These are phyloP conservation scores for Ganoderma resinaceum DNA, from an alignment of 1,284 basidiomycete species.

Conservation along the genomic window DNA sequence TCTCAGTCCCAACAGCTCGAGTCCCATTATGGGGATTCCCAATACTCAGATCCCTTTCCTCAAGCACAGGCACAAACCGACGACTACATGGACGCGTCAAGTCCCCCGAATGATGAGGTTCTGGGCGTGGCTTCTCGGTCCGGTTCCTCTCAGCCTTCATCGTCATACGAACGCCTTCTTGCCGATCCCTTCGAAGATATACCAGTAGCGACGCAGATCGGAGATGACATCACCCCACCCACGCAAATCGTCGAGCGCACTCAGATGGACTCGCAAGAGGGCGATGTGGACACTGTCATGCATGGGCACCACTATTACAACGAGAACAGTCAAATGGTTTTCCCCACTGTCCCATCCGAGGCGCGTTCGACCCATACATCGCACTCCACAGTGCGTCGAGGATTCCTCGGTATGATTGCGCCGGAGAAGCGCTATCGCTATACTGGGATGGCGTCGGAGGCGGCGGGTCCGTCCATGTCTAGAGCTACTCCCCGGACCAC, in stretches of 20 bases:
- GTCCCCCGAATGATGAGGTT: not conserved
- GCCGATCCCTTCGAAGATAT: constrained; percentile 10
- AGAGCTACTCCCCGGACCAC: not conserved
- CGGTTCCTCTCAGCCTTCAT: constrained; percentile 31
- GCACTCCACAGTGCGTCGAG: constrained; percentile 9
- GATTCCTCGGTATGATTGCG: constrained; percentile 15
- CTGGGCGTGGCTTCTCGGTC: constrained; percentile 11
- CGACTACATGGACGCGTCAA: constrained; percentile 9
- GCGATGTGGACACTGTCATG: constrained; percentile 10
- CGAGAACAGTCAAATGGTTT: constrained; percentile 20
- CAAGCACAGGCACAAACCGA: constrained; percentile 16
- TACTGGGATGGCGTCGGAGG: not conserved
- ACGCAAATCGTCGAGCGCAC: constrained; percentile 24
- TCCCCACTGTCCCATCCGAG: constrained; percentile 21
- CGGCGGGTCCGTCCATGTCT: not conserved
- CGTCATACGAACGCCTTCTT: constrained; percentile 31
- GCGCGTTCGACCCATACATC: constrained; percentile 17
- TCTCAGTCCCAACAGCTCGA: constrained; percentile 5
- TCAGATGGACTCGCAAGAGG: not conserved
- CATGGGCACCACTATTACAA: constrained; percentile 19
- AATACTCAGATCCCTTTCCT: constrained; percentile 21
- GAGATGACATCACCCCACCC: constrained; percentile 16
- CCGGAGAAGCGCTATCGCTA: constrained; percentile 28
- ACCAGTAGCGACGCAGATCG: constrained; percentile 22
- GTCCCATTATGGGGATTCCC: constrained; percentile 17